These are phyloP conservation scores for Moesziomyces sp. DNA, from an alignment of 1,284 basidiomycete species.

Conservation along the genomic window DNA sequence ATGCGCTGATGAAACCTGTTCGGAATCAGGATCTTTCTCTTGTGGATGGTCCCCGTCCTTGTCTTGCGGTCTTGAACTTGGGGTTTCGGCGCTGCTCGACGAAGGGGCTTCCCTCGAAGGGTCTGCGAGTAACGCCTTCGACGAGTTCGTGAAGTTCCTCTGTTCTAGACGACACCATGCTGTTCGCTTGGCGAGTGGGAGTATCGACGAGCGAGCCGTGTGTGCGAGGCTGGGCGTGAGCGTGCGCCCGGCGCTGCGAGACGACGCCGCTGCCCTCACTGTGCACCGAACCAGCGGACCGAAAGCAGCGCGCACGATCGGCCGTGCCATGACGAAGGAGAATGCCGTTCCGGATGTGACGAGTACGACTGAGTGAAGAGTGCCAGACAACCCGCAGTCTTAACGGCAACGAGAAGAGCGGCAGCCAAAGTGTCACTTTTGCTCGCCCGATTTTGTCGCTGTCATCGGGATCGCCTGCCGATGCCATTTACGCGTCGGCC, in stretches of 20 bases:
- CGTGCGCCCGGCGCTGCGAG: not conserved
- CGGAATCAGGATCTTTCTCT: not conserved
- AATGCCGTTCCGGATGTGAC: not conserved
- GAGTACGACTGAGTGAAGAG: not conserved
- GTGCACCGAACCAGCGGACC: not conserved
- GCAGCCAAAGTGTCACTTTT: slow-evolving; percentile 13
- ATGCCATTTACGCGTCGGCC: slow-evolving; percentile 12
- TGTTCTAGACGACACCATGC: no score
- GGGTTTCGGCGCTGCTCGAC: not conserved
- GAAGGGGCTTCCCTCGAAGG: no score
- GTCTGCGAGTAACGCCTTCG: not conserved
- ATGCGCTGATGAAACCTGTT: not conserved
- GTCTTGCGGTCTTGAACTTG: not conserved
- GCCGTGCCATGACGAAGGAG: not conserved
- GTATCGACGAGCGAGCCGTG: no score
- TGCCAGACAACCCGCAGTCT: not conserved
- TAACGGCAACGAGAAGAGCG: not conserved
- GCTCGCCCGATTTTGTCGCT: not conserved
- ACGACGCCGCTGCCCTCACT: not conserved
- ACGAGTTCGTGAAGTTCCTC: not conserved
- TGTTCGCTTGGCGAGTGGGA: no score
- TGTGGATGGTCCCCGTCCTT: no score
- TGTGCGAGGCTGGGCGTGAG: no score
- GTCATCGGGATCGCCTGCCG: not conserved
- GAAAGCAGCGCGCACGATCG: not conserved